Evolutionary conservation across 2,329 filamentous ascomycete genomes (phyloP).

Genomic region (Scolecobasidium constrictum): DNA sequence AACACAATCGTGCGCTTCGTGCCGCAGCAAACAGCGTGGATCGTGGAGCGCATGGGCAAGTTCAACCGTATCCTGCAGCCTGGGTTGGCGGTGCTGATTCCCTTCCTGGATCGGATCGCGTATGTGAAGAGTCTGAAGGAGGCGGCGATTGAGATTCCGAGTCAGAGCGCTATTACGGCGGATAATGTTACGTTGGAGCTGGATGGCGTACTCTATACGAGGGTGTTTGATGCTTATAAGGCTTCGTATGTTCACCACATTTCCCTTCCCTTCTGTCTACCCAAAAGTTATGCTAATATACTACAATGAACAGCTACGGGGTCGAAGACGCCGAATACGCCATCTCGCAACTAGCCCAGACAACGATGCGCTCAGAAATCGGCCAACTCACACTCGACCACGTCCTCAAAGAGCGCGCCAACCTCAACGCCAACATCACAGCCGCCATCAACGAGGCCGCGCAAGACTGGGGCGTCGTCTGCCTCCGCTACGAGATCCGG

Average conservation of each 20-base stretch:
- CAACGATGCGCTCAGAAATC: constrained; percentile 97
- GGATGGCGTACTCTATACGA: constrained; percentile 88
- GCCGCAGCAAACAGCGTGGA: constrained; percentile 99
- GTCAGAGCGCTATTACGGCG: constrained; percentile 93
- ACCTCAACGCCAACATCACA: constrained; percentile 97
- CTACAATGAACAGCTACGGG: constrained; percentile 58
- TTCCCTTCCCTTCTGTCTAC: too few species aligned
- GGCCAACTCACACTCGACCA: constrained; percentile 94
- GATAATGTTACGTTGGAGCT: constrained; percentile 97
- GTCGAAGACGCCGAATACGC: constrained; percentile 98
- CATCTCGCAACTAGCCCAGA: constrained; percentile 95
- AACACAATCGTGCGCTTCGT: constrained; percentile 96
- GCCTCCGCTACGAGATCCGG: constrained; percentile 92
- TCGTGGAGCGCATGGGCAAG: constrained; percentile 98
- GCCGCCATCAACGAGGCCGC: constrained; percentile 96
- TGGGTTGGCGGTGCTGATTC: constrained; percentile 77
- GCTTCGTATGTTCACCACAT: constrained; percentile 56
- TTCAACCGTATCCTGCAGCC: constrained; percentile 90
- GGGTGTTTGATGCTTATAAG: constrained; percentile 97
- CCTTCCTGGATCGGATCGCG: constrained; percentile 88
- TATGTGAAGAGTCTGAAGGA: constrained; percentile 98
- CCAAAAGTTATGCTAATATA: constrained; percentile 5
- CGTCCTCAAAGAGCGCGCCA: constrained; percentile 91
- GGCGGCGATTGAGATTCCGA: constrained; percentile 89
- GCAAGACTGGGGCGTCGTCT: constrained; percentile 92